A percentile compares a stretch with the other conserved stretches of the same genome.
These are phyloP conservation scores for Colletotrichum limetticola DNA, from an alignment of 2,329 filamentous ascomycete genomes.

Conservation along the genomic window DNA sequence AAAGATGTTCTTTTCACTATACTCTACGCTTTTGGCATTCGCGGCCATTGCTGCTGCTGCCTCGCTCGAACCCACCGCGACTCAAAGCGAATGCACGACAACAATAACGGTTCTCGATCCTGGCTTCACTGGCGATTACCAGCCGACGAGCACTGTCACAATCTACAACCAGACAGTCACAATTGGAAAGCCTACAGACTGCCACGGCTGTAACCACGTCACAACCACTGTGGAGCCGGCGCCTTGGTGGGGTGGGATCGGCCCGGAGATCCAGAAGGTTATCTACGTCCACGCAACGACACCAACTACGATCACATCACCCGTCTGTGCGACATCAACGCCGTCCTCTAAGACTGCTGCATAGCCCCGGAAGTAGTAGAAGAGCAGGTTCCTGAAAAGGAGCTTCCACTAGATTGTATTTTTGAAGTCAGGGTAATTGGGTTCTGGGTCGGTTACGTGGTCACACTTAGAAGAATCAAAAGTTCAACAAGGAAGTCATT, in stretches of 20 bases:
- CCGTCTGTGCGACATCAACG: slow-evolving; percentile 2
- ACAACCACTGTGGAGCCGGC: not conserved
- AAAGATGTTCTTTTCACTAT: too few species aligned
- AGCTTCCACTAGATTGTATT: fast-evolving
- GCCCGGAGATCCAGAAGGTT: slow-evolving; percentile 3
- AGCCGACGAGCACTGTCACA: not conserved
- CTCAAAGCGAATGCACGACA: not conserved
- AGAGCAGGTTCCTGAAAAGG: too few species aligned
- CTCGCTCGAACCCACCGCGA: not conserved
- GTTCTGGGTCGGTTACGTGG: too few species aligned
- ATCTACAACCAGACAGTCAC: slow-evolving; percentile 14
- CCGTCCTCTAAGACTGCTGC: not conserved
- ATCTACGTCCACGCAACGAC: not conserved
- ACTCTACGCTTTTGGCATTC: not conserved
- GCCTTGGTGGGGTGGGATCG: slow-evolving; percentile 16
- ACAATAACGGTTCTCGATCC: not conserved
- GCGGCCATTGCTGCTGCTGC: not conserved
- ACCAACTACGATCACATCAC: not conserved
- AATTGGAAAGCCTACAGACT: slow-evolving; percentile 2
- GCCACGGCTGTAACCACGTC: slow-evolving; percentile 18
- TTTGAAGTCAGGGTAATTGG: too few species aligned
- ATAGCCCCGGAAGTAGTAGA: not conserved
- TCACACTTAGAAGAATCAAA: too few species aligned
- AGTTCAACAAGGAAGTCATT: too few species aligned
- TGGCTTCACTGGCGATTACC: slow-evolving; percentile 24